These are phyloP conservation scores for Setaria viridis DNA, from an alignment of 202 grass and related monocot species.

Conservation along the genomic window DNA sequence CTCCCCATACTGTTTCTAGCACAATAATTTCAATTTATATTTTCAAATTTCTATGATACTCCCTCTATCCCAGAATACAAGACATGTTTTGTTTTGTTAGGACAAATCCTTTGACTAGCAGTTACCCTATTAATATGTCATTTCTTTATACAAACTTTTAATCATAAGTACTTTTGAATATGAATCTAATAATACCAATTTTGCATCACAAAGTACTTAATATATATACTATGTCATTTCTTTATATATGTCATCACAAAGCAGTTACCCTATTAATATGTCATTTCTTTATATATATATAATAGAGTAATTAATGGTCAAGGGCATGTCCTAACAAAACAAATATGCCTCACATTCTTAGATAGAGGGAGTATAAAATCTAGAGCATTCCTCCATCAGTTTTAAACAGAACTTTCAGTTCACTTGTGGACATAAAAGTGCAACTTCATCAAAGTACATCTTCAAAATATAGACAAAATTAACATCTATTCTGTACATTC, in stretches of 20 bases:
- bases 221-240: too few species aligned
- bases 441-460: constrained; percentile 23
- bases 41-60: constrained; percentile 3
- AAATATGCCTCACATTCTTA: neutral
- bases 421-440: neutral
- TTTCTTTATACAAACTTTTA: neutral
- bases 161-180: neutral
- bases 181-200: neutral
- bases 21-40: constrained; percentile 1
- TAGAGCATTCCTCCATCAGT: constrained; percentile 20
- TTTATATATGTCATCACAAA: too few species aligned
- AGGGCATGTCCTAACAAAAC: neutral
- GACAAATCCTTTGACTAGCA: neutral
- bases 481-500: constrained; percentile 35
- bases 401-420: constrained; percentile 14
- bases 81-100: neutral
- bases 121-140: neutral
- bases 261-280: too few species aligned
- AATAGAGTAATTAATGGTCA: neutral
- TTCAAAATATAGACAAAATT: neutral
- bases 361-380: neutral
- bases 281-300: neutral
- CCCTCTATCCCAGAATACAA: neutral
- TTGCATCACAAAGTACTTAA: neutral
- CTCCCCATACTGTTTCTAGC: neutral